Conservation (phyloP, 2,329 filamentous ascomycete genomes). For the Arthrobotrys megalospora region DNA sequence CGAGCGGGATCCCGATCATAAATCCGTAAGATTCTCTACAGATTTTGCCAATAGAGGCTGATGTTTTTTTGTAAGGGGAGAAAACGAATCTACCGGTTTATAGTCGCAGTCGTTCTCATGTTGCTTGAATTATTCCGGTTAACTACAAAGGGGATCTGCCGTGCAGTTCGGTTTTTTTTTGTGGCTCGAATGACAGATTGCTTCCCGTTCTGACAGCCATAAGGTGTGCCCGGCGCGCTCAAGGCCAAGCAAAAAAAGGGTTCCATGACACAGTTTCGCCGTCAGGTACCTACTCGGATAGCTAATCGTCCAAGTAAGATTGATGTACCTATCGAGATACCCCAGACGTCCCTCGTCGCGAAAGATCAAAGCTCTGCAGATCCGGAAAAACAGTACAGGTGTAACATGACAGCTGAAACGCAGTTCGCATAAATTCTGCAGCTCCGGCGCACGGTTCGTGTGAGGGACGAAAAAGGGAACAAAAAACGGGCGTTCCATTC, state of each 20-base stretch:
- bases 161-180: neutral
- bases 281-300: neutral
- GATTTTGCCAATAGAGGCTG: no score
- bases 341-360: conserved; percentile 9
- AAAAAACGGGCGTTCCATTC: conserved; percentile 3
- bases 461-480: neutral
- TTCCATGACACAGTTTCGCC: conserved; percentile 2
- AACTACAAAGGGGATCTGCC: neutral
- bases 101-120: no score
- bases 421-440: conserved; percentile 58
- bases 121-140: no score
- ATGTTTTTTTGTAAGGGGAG: no score
- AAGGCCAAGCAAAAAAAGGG: neutral
- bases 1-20: no score
- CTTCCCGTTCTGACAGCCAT: neutral
- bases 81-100: no score
- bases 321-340: conserved; percentile 25
- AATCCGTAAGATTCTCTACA: no score
- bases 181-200: neutral
- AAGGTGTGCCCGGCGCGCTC: conserved; percentile 4
- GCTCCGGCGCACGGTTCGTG: conserved; percentile 60
- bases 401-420: conserved; percentile 58
- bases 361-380: conserved; percentile 39
- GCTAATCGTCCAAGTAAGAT: neutral
- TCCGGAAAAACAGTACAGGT: conserved; percentile 39